These are phyloP conservation scores for Ajuga reptans DNA, from an alignment of 305 asterid genomes.

Conservation along the genomic window DNA sequence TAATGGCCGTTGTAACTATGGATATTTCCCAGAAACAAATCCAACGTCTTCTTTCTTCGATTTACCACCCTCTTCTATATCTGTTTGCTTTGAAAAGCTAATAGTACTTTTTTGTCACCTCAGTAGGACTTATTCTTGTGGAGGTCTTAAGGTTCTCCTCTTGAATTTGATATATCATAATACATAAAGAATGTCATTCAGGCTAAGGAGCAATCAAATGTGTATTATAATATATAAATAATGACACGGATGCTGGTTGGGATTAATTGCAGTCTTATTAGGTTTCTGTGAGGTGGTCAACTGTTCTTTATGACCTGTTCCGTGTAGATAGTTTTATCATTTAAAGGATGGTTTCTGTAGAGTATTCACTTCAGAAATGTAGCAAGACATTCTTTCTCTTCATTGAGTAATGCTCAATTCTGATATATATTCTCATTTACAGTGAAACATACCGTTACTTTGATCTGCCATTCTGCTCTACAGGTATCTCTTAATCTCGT, in stretches of 20 bases:
- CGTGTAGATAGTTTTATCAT: background rate
- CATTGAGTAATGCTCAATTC: background rate
- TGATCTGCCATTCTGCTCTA: conserved; percentile 75
- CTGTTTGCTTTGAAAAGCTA: background rate
- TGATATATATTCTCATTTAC: conserved; percentile 22
- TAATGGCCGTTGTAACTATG: too few species aligned
- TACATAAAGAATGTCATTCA: background rate
- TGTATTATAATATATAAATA: background rate
- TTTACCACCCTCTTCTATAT: too few species aligned
- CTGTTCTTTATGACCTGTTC: background rate
- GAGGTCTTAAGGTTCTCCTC: background rate
- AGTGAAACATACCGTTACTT: conserved; percentile 75
- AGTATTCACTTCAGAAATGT: background rate
- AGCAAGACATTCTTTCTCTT: background rate
- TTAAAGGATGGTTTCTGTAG: background rate
- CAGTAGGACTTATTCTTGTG: background rate
- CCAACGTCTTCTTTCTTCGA: too few species aligned
- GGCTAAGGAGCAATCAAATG: background rate
- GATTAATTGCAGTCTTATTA: background rate
- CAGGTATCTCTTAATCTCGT: conserved; percentile 28
- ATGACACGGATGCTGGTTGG: background rate
- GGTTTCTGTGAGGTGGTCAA: background rate
- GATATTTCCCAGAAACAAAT: too few species aligned
- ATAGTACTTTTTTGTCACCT: background rate
- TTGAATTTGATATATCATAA: background rate